These are phyloP conservation scores for Xylaria telfairii DNA, from an alignment of 495 filamentous ascomycete species.

Conservation along the genomic window DNA sequence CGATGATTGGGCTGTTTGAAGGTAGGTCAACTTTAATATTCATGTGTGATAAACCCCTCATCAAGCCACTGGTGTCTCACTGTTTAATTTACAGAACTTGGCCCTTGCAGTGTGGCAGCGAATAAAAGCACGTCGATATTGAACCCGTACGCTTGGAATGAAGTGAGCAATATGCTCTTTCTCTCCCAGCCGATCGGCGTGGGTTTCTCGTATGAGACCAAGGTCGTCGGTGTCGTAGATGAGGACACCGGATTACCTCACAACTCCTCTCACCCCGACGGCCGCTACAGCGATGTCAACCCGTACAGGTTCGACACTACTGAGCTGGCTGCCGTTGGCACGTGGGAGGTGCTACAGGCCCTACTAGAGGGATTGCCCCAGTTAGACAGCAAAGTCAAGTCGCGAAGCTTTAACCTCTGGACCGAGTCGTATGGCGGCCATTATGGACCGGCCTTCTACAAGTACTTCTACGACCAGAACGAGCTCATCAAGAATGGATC, in stretches of 20 bases:
- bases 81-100: slow-evolving; percentile 51
- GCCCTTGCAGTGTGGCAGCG: slow-evolving; percentile 63
- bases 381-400: slow-evolving; percentile 45
- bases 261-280: slow-evolving; percentile 34
- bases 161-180: slow-evolving; percentile 70
- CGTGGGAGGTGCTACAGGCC: slow-evolving; percentile 54
- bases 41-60: not conserved
- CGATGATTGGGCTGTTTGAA: slow-evolving; percentile 69
- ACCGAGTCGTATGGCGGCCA: slow-evolving; percentile 62
- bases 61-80: slow-evolving; percentile 26
- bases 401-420: slow-evolving; percentile 61
- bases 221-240: slow-evolving; percentile 37
- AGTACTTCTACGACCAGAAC: slow-evolving; percentile 64
- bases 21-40: slow-evolving; percentile 39
- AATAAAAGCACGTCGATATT: slow-evolving; percentile 54
- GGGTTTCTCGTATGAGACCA: slow-evolving; percentile 61
- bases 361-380: slow-evolving; percentile 42
- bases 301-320: slow-evolving; percentile 48
- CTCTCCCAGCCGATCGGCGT: slow-evolving; percentile 68
- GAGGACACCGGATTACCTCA: slow-evolving; percentile 33
- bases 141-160: slow-evolving; percentile 69
- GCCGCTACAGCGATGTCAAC: slow-evolving; percentile 40
- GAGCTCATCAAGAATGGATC: slow-evolving; percentile 51
- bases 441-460: slow-evolving; percentile 61
- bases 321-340: slow-evolving; percentile 53